Percentiles rank a stretch among this genome's conserved stretches.
These are phyloP conservation scores for Russula ochroleuca DNA, from an alignment of 768 basidiomycete genomes.

Conservation along the genomic window DNA sequence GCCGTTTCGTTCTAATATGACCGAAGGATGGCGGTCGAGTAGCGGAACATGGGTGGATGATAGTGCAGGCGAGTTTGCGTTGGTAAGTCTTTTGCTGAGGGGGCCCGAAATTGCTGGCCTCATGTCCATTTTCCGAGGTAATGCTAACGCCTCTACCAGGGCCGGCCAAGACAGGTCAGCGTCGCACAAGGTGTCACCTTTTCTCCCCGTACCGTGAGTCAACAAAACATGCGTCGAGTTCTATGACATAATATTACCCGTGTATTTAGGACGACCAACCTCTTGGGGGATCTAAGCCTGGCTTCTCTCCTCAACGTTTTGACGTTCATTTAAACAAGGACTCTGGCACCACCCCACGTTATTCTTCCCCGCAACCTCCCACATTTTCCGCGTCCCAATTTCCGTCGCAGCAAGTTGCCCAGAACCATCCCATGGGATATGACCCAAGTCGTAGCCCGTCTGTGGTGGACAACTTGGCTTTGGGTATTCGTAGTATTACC, in stretches of 20 bases:
- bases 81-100: conserved; percentile 38
- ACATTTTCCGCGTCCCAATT: conserved; percentile 37
- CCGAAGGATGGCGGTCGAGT: conserved; percentile 53
- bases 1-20: conserved; percentile 44
- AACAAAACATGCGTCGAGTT: conserved; percentile 2
- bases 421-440: conserved; percentile 31
- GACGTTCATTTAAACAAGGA: conserved; percentile 46
- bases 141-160: conserved; percentile 10
- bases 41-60: conserved; percentile 61
- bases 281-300: conserved; percentile 39
- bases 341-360: conserved; percentile 38
- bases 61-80: conserved; percentile 41
- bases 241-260: conserved; percentile 29
- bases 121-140: conserved; percentile 4
- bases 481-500: conserved; percentile 57
- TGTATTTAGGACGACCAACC: conserved; percentile 28
- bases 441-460: conserved; percentile 41
- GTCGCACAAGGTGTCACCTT: conserved; percentile 24
- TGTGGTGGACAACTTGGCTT: conserved; percentile 47
- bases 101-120: conserved; percentile 8
- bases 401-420: conserved; percentile 31
- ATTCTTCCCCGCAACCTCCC: conserved; percentile 43
- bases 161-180: conserved; percentile 25
- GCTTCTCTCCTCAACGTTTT: conserved; percentile 53
- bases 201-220: conserved; percentile 26